Evolutionary conservation across 495 filamentous ascomycete genomes (phyloP).

Genomic region (Beverwykella pulmonaria): DNA sequence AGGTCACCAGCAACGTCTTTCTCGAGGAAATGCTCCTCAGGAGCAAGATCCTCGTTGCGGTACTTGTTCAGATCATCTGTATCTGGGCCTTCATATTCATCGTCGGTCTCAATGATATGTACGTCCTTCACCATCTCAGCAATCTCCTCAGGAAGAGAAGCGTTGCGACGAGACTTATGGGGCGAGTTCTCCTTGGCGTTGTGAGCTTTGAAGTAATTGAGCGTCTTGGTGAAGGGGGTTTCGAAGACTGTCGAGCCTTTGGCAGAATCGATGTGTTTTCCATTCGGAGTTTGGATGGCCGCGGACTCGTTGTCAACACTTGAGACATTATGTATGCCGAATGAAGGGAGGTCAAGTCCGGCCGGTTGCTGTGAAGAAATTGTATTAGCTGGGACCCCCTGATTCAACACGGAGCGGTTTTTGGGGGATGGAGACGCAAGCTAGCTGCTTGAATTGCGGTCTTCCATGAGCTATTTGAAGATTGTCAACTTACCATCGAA

Average conservation of each 20-base stretch:
- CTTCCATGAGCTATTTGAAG: background rate
- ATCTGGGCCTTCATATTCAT: background rate
- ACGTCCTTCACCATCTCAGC: constrained; percentile 15
- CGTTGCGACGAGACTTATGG: constrained; percentile 22
- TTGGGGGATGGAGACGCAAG: background rate
- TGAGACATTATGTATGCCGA: background rate
- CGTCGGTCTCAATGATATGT: background rate
- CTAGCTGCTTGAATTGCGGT: background rate
- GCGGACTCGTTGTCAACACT: background rate
- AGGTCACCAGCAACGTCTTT: constrained; percentile 2
- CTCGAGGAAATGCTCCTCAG: constrained; percentile 13
- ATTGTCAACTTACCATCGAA: background rate
- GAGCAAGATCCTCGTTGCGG: constrained; percentile 23
- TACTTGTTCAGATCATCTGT: constrained; percentile 13
- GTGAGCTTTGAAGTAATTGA: constrained; percentile 23
- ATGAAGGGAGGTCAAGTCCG: background rate
- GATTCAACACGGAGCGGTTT: background rate
- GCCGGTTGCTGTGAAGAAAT: background rate
- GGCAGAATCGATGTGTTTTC: constrained; percentile 9
- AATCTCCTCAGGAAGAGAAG: constrained; percentile 24
- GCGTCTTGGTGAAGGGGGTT: constrained; percentile 24
- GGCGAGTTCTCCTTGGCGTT: constrained; percentile 15
- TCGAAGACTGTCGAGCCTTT: background rate
- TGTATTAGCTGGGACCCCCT: background rate
- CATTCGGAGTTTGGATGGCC: background rate